Evolutionary conservation across 805 yeast species (phyloP).

Genomic region (Diddensiella transvaalensis): DNA sequence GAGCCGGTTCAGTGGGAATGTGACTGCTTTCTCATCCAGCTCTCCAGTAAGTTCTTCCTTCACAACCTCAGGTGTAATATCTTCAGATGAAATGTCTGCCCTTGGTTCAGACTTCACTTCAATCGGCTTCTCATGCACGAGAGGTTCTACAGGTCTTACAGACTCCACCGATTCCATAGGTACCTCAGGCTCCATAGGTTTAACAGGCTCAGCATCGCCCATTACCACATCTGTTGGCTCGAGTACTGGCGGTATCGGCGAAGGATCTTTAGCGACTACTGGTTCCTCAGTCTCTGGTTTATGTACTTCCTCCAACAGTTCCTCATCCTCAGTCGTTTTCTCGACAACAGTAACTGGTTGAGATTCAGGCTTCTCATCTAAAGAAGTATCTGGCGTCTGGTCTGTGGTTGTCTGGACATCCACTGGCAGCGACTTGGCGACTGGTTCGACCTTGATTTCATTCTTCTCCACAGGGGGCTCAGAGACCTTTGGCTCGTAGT

Average conservation of each 20-base stretch:
- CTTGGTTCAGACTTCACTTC: not conserved
- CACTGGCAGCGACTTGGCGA: not conserved
- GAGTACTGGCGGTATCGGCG: not conserved
- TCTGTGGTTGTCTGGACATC: too few species aligned
- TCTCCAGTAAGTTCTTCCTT: not conserved
- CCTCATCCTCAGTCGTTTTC: not conserved
- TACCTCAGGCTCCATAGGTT: not conserved
- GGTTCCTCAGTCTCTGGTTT: not conserved
- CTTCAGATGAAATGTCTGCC: not conserved
- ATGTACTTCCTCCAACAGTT: not conserved
- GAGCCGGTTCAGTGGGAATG: constrained; percentile 18
- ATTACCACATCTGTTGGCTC: not conserved
- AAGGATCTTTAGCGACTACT: not conserved
- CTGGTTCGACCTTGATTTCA: not conserved
- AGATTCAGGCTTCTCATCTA: not conserved
- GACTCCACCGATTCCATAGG: not conserved
- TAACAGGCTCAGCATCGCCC: not conserved
- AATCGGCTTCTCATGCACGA: not conserved
- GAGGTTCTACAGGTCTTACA: not conserved
- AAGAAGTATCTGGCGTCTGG: not conserved
- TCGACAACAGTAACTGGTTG: not conserved
- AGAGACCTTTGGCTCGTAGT: constrained; percentile 5
- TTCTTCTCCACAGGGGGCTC: not conserved
- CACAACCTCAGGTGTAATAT: not conserved
- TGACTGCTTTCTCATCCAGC: constrained; percentile 1